These are phyloP conservation scores for Pichia sp. DNA, from an alignment of 1,139 yeast species.

Conservation along the genomic window DNA sequence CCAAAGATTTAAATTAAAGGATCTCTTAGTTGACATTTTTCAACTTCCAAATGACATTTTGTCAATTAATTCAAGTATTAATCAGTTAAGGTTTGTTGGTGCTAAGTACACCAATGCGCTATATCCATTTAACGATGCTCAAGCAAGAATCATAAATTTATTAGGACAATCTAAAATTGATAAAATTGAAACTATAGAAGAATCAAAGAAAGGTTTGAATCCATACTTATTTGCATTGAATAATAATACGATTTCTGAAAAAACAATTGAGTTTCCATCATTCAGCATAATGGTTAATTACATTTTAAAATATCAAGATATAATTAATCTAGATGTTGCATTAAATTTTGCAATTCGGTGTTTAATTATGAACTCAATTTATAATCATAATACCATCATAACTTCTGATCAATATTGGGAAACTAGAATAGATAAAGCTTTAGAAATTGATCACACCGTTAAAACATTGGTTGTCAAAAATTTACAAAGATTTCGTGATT, in stretches of 20 bases:
- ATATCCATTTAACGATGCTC: constrained; percentile 62
- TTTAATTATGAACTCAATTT: constrained; percentile 58
- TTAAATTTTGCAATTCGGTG: constrained; percentile 46
- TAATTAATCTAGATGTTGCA: constrained; percentile 35
- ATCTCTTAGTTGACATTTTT: constrained; percentile 38
- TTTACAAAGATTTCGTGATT: constrained; percentile 20
- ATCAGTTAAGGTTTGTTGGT: constrained; percentile 52
- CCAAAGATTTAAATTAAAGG: constrained; percentile 40
- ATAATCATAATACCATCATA: constrained; percentile 47
- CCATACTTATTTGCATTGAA: constrained; percentile 59
- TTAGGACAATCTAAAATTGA: constrained; percentile 50
- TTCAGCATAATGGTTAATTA: constrained; percentile 21
- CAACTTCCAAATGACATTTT: constrained; percentile 17
- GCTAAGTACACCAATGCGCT: constrained; percentile 61
- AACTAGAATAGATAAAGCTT: constrained; percentile 61
- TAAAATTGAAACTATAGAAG: constrained; percentile 66
- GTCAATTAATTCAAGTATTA: constrained; percentile 22
- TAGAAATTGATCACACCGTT: constrained; percentile 55
- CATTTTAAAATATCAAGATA: constrained; percentile 31
- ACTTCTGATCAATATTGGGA: constrained; percentile 74
- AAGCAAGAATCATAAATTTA: constrained; percentile 63
- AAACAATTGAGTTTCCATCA: constrained; percentile 31
- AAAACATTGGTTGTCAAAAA: constrained; percentile 33
- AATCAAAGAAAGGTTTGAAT: constrained; percentile 73
- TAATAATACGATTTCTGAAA: constrained; percentile 17